Base-by-base conservation (phyloP, 805 yeast genomes). In the Candida anglica region DNA sequence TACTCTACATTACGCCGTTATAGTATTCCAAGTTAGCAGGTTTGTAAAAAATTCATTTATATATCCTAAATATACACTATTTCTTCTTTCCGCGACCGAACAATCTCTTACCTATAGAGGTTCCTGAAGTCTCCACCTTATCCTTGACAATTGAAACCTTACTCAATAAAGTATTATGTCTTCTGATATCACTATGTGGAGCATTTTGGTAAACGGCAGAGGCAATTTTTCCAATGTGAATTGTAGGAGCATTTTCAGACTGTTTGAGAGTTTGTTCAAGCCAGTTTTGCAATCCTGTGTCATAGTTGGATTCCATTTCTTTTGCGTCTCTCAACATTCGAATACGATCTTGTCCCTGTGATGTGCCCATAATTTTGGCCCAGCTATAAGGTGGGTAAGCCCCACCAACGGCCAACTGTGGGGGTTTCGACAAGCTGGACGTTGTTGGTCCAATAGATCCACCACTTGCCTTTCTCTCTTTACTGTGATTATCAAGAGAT, bases 151-250 rank as follows among this genome's bases (percentile, higher is more conserved):
- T 71, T 15, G 71, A 70, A 14, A 63, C 71, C 42, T 53, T 60
- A 34, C 66, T 64, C 40, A 77, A 66, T 5, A 74, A 64, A 17
- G 74, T 69, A 35, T 63, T 65, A 36, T 66, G 69, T 47, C 81
- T 59, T 41, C 75, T 71, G 36, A 71, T 60, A 33, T 77, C 77
- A 41, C 65, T 71, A 45, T 75, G 75, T 5, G 75, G 66, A 1
- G 85, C 83, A 46, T 79, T 78, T 24, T 75, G 78, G 52, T 79
- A 81, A 2, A 86, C 87, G 35, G 72, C 76, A 19, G 73, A 62
- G 2, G 82, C 88, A 40, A 78, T 71, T 14, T 66, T 66, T 0
- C 79, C 79, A 32, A 72, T 62, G 38, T 57, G 71, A 18, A 65
- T 66, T 37, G 45, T 58, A n/a, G 61, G 50, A 7, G 58, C 44